A percentile compares a stretch with the other conserved stretches of the same genome.
Conservation (phyloP, 2,329 filamentous ascomycete species). For the Nemania abortiva region DNA sequence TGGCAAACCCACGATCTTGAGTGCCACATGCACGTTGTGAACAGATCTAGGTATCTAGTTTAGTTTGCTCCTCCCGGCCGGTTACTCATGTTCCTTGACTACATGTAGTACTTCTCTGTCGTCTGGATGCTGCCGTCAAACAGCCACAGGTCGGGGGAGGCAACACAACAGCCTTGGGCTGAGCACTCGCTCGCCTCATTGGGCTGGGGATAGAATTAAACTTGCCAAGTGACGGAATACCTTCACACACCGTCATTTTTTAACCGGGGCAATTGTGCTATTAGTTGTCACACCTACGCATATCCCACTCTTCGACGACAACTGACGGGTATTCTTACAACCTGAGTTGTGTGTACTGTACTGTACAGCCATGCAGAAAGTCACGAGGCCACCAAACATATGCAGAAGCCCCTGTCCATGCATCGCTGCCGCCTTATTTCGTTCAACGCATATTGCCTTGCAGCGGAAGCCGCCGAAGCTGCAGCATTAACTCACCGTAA, state of each 20-base stretch:
- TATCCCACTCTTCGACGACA: slow-evolving; percentile 5
- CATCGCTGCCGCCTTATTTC: slow-evolving; percentile 40
- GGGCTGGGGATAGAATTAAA: not conserved
- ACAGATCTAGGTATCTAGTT: slow-evolving; percentile 29
- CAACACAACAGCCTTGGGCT: not conserved
- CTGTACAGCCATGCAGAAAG: slow-evolving; percentile 37
- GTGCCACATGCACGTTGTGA: slow-evolving; percentile 31
- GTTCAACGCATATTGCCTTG: slow-evolving; percentile 41
- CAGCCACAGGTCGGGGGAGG: not conserved
- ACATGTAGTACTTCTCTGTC: slow-evolving; percentile 13
- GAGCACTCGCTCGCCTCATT: not conserved
- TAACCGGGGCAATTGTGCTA: slow-evolving; percentile 4
- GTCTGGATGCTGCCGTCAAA: not conserved
- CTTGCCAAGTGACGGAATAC: slow-evolving; percentile 11
- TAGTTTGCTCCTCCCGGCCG: slow-evolving; percentile 6
- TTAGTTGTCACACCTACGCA: not conserved
- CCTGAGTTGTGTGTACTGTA: slow-evolving; percentile 2
- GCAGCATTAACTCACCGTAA: slow-evolving; percentile 15
- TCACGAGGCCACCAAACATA: slow-evolving; percentile 44
- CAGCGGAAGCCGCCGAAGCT: slow-evolving; percentile 45
- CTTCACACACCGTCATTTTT: slow-evolving; percentile 5
- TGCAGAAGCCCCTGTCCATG: slow-evolving; percentile 38
- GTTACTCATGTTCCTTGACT: not conserved
- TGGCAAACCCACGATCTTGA: slow-evolving; percentile 32
- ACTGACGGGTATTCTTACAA: slow-evolving; percentile 2